Evolutionary conservation across 306 rosid genomes (phyloP).

Genomic region (Gastrolobium villosum): DNA sequence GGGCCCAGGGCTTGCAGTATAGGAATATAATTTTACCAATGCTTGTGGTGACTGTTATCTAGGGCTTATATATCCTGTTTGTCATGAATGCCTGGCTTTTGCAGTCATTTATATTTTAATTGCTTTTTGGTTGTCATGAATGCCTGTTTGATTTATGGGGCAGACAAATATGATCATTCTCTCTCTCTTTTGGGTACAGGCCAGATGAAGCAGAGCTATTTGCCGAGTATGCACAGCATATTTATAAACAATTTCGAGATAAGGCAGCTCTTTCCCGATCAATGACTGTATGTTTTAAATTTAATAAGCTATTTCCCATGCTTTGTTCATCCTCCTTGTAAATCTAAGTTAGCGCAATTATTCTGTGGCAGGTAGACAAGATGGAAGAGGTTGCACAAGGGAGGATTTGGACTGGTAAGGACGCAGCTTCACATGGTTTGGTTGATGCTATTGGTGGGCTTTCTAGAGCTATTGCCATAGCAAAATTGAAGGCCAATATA

Average conservation of each 20-base stretch:
- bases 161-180: background rate
- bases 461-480: conserved; percentile 92
- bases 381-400: conserved; percentile 98
- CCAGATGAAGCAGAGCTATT: conserved; percentile 94
- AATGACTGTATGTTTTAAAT: conserved; percentile 70
- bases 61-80: conserved; percentile 12
- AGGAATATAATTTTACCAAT: conserved; percentile 8
- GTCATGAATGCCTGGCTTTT: conserved; percentile 3
- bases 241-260: conserved; percentile 87
- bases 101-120: background rate
- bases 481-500: conserved; percentile 90
- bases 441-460: conserved; percentile 94
- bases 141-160: conserved; percentile 22
- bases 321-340: conserved; percentile 23
- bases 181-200: conserved; percentile 55
- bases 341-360: conserved; percentile 11
- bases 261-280: conserved; percentile 93
- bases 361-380: conserved; percentile 73
- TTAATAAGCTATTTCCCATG: background rate
- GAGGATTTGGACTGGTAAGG: conserved; percentile 92
- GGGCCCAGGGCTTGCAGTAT: background rate
- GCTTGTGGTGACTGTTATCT: conserved; percentile 4
- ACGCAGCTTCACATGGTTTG: conserved; percentile 82
- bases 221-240: conserved; percentile 76
- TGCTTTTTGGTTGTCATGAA: background rate